A percentile compares a stretch with the other conserved stretches of the same genome.
Evolutionary conservation across 2,329 filamentous ascomycete species (phyloP).

Genomic region (Chaetomium sp.): DNA sequence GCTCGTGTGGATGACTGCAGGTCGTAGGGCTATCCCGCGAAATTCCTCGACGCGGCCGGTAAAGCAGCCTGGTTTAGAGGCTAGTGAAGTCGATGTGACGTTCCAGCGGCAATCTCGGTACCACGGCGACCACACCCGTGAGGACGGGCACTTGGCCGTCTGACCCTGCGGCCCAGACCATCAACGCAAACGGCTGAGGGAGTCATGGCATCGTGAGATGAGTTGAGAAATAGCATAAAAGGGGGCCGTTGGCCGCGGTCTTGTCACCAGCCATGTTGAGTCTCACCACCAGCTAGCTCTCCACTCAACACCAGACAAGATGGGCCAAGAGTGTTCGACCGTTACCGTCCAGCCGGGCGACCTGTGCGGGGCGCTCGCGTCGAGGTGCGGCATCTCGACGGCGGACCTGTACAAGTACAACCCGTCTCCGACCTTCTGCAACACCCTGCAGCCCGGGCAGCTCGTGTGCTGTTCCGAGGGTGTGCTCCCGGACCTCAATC

Average conservation of each 20-base stretch:
- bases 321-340: conserved; percentile 14
- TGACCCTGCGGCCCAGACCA: neutral
- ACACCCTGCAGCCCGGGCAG: conserved; percentile 33
- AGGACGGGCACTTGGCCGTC: neutral
- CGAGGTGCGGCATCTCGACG: conserved; percentile 30
- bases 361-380: conserved; percentile 22
- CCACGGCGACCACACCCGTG: neutral
- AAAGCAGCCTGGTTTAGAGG: neutral
- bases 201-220: neutral
- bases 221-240: neutral
- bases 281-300: neutral
- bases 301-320: conserved; percentile 2
- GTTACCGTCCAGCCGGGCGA: conserved; percentile 24
- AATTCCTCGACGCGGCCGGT: neutral
- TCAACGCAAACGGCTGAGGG: neutral
- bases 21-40: neutral
- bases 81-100: neutral
- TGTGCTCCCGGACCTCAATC: conserved; percentile 38
- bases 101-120: conserved; percentile 2
- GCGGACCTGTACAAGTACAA: conserved; percentile 31
- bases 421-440: conserved; percentile 27
- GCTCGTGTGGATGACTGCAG: neutral
- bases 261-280: neutral
- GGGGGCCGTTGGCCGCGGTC: neutral
- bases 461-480: conserved; percentile 41